Base-by-base conservation (phyloP, 306 rosid genomes). In the Arachis stenosperma region DNA sequence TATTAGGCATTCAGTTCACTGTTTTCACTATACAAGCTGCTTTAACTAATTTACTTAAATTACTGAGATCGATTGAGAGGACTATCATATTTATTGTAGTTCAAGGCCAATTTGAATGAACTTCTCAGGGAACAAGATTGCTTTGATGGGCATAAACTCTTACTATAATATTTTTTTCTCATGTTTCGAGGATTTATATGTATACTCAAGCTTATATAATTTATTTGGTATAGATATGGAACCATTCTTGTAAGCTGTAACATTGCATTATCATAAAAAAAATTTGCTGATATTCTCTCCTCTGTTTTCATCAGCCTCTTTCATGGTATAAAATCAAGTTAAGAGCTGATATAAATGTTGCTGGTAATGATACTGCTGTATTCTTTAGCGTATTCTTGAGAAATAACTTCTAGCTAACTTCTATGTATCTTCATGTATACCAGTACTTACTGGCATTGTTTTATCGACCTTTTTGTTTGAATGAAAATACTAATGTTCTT, bases 321-420 rank as follows among this genome's bases (percentile, higher is more conserved):
- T 17, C 17, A 17, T 17, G 17, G 17, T 17, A 17, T 17, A 17
- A 17, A 17, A 17, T 17, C 17, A 17, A 17, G 17, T 17, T 17
- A 17, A 17, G 17, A 17, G 17, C 17, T 17, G 17, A 17, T 17
- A 17, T 17, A 17, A 17, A 17, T 17, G 17, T 17, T 17, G 17
- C 17, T 17, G 17, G 17, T 17, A 17, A 17, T 17, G 17, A 17
- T 17, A 17, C 17, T 17, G 17, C 17, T 17, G 17, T 17, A 17
- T 17, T 17, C 17, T 17, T 17, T 17, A 17, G 17, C 17, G 17
- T 17, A 57, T 69, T 74, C 47, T 27, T 43, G 58, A 48, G 54
- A 56, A 52, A 68, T 67, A 50, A 39, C 58, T 75, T 14, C 62
- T 63, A 17, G 36, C 55, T 56, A 48, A 3, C 43, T 5, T 77